phyloP scores from a whole-genome alignment of 768 basidiomycete genomes.

The Pluteus cervinus region DNA sequence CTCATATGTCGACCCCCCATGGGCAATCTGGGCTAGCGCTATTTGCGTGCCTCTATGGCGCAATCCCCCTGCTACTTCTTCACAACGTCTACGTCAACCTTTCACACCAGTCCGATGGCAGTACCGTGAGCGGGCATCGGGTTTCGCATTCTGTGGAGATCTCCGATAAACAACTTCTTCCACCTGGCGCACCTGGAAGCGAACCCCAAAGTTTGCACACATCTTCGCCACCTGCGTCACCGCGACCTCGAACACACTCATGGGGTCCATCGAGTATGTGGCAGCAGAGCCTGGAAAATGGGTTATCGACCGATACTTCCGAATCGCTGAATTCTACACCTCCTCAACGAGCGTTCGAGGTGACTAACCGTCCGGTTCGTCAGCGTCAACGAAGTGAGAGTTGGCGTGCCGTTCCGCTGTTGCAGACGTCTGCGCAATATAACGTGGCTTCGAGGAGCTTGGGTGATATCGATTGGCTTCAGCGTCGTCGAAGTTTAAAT shows the following conservation, averaged over 20 bases:
- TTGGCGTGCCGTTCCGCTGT: constrained; percentile 18
- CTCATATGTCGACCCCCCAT: constrained; percentile 52
- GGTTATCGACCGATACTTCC: constrained; percentile 35
- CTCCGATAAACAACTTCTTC: constrained; percentile 24
- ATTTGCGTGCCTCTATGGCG: constrained; percentile 52
- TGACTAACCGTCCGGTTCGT: constrained; percentile 41
- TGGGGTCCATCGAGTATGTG: constrained; percentile 40
- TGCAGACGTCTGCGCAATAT: constrained; percentile 10
- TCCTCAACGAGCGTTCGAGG: constrained; percentile 41
- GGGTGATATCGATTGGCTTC: constrained; percentile 75
- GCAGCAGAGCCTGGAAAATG: constrained; percentile 37
- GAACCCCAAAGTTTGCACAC: constrained; percentile 30
- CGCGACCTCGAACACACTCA: constrained; percentile 41
- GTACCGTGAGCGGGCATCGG: constrained; percentile 11
- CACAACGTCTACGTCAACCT: constrained; percentile 10
- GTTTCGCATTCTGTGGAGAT: constrained; percentile 17
- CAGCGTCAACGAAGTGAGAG: constrained; percentile 25
- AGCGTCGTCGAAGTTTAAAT: constrained; percentile 65
- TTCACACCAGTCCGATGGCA: constrained; percentile 6
- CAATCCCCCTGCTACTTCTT: constrained; percentile 38
- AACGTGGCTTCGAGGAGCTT: constrained; percentile 43
- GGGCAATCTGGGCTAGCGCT: constrained; percentile 61
- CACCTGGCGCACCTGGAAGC: constrained; percentile 22
- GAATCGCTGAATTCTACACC: constrained; percentile 39
- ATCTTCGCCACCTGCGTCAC: constrained; percentile 35